These are phyloP conservation scores for Cynara cardunculus DNA, from an alignment of 129 eudicot genomes.

Conservation along the genomic window DNA sequence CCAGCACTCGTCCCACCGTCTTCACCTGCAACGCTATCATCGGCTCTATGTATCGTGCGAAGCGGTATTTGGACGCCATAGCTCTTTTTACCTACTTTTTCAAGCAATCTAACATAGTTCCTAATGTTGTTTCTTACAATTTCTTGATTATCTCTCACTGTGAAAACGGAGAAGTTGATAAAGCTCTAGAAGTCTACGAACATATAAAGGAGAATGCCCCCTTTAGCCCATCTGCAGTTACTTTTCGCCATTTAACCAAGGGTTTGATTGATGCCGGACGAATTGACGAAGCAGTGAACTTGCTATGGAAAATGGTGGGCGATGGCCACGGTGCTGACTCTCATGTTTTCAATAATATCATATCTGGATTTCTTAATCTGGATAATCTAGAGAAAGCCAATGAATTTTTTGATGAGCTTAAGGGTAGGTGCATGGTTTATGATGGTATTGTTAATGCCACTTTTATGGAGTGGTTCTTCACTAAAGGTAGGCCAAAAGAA, in stretches of 20 bases:
- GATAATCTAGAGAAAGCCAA: conserved; percentile 63
- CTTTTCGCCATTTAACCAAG: conserved; percentile 78
- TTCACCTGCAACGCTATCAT: conserved; percentile 95
- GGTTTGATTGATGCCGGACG: conserved; percentile 72
- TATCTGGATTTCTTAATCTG: conserved; percentile 60
- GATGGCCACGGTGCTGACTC: conserved; percentile 90
- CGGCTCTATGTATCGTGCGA: conserved; percentile 78
- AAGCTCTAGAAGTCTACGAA: conserved; percentile 51
- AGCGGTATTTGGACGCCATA: conserved; percentile 57
- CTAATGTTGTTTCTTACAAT: conserved; percentile 77
- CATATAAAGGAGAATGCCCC: conserved; percentile 65
- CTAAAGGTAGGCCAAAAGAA: conserved; percentile 59
- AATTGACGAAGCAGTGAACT: conserved; percentile 54
- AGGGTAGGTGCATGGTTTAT: conserved; percentile 71
- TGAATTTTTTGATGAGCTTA: conserved; percentile 77
- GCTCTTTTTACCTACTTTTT: conserved; percentile 70
- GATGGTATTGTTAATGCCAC: conserved; percentile 87
- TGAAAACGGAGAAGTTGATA: conserved; percentile 58
- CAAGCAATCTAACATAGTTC: conserved; percentile 62
- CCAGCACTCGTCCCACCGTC: conserved; percentile 69
- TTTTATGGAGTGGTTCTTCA: conserved; percentile 85
- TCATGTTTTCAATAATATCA: conserved; percentile 65
- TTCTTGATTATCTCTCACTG: conserved; percentile 55
- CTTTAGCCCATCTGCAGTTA: conserved; percentile 64
- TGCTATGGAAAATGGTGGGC: conserved; percentile 68